Evolutionary conservation across 2,329 filamentous ascomycete genomes (phyloP).

Genomic region (Fragosphaeria purpurea): DNA sequence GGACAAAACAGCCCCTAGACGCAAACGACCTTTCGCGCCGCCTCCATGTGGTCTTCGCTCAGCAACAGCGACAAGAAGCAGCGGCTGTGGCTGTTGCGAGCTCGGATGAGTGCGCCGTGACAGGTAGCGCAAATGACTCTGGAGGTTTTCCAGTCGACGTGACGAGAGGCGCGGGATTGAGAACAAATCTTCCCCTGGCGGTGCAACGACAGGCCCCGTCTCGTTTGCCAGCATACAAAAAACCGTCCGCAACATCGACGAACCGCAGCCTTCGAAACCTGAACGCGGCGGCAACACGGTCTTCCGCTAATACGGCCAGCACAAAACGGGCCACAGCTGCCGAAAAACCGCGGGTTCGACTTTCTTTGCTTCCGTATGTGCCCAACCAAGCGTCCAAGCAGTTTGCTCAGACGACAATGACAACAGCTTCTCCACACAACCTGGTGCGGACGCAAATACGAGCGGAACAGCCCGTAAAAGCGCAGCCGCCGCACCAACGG

Average conservation of each 20-base stretch:
- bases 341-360: too few species aligned
- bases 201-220: too few species aligned
- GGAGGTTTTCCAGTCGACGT: too few species aligned
- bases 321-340: slow-evolving; percentile 5
- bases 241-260: too few species aligned
- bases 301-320: background rate
- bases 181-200: too few species aligned
- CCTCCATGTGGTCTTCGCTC: slow-evolving; percentile 38
- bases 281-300: too few species aligned
- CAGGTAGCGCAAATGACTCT: too few species aligned
- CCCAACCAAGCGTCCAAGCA: slow-evolving; percentile 45
- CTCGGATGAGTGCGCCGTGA: too few species aligned
- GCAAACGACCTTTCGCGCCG: slow-evolving; percentile 45
- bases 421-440: slow-evolving; percentile 7
- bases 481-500: too few species aligned
- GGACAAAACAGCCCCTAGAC: slow-evolving; percentile 28
- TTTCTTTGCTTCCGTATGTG: slow-evolving; percentile 29
- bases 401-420: slow-evolving; percentile 44
- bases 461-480: background rate
- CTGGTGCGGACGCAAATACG: background rate
- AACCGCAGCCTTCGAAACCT: too few species aligned
- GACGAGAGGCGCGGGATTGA: too few species aligned
- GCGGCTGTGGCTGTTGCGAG: background rate
- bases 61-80: slow-evolving; percentile 29
- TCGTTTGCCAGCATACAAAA: too few species aligned